Evolutionary conservation across 768 basidiomycete genomes (phyloP).

Genomic region (Sarcomyxa edulis): DNA sequence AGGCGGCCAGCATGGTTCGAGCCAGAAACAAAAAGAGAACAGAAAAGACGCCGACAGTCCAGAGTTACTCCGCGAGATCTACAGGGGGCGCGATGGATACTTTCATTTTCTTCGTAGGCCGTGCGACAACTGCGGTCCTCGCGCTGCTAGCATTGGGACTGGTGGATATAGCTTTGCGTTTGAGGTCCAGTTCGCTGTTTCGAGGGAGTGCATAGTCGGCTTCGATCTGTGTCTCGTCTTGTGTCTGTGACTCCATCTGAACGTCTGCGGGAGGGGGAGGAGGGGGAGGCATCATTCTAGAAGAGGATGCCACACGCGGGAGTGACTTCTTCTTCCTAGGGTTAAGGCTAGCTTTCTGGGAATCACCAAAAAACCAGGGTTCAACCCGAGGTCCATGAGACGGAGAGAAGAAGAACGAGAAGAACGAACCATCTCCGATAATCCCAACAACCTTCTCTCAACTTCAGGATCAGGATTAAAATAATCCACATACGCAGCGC

Average conservation of each 20-base stretch:
- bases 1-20: background rate
- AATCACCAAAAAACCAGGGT: slow-evolving; percentile 1
- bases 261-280: slow-evolving; percentile 4
- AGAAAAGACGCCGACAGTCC: background rate
- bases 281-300: slow-evolving; percentile 2
- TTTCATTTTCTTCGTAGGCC: slow-evolving; percentile 58
- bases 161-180: slow-evolving; percentile 16
- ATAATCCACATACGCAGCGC: slow-evolving; percentile 55
- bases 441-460: slow-evolving; percentile 57
- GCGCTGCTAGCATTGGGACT: slow-evolving; percentile 29
- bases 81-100: slow-evolving; percentile 65
- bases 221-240: slow-evolving; percentile 30
- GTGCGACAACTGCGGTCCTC: too few relatives aligned
- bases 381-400: too few relatives aligned
- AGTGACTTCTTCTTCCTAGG: slow-evolving; percentile 7
- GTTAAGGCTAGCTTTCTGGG: slow-evolving; percentile 9
- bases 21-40: background rate
- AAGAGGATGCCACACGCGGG: slow-evolving; percentile 3
- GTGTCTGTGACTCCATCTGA: slow-evolving; percentile 27
- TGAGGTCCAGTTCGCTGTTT: slow-evolving; percentile 1
- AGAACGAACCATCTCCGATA: slow-evolving; percentile 48
- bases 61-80: slow-evolving; percentile 63
- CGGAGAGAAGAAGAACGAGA: background rate
- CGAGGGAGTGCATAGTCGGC: slow-evolving; percentile 11
- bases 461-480: slow-evolving; percentile 58